These are phyloP conservation scores for Candida tammaniensis DNA, from an alignment of 805 yeast genomes.

Conservation along the genomic window DNA sequence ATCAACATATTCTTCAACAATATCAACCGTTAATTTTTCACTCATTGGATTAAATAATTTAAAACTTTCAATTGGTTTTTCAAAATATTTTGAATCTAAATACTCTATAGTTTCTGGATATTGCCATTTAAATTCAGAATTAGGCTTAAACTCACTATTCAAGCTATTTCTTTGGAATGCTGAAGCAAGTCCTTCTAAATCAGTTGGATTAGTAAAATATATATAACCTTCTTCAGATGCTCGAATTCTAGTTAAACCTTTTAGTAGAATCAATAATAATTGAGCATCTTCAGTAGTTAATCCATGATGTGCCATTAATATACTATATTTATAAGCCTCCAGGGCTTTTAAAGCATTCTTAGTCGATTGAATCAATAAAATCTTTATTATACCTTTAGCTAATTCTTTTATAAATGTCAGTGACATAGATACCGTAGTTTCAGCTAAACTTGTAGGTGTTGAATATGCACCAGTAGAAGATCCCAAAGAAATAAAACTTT, in stretches of 20 bases:
- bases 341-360: conserved; percentile 25
- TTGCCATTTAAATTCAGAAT: conserved; percentile 43
- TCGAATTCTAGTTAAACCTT: conserved; percentile 55
- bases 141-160: conserved; percentile 19
- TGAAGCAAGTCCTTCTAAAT: conserved; percentile 65
- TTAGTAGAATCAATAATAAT: conserved; percentile 45
- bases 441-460: conserved; percentile 5
- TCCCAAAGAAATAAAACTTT: conserved; percentile 25
- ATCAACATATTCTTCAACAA: conserved; percentile 29
- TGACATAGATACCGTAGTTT: conserved; percentile 6
- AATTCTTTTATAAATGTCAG: conserved; percentile 14
- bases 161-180: conserved; percentile 51
- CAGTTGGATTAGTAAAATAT: conserved; percentile 51
- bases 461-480: conserved; percentile 18
- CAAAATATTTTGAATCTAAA: conserved; percentile 43
- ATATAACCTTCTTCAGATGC: conserved; percentile 43
- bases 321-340: conserved; percentile 27
- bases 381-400: conserved; percentile 23
- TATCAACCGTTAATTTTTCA: conserved; percentile 16
- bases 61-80: conserved; percentile 34
- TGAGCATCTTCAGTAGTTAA: conserved; percentile 32
- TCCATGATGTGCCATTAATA: conserved; percentile 34
- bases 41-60: conserved; percentile 17
- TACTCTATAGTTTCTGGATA: conserved; percentile 58
- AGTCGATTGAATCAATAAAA: conserved; percentile 23